Conservation (phyloP, 345 rosid genomes). For the Physaria fendleri region DNA sequence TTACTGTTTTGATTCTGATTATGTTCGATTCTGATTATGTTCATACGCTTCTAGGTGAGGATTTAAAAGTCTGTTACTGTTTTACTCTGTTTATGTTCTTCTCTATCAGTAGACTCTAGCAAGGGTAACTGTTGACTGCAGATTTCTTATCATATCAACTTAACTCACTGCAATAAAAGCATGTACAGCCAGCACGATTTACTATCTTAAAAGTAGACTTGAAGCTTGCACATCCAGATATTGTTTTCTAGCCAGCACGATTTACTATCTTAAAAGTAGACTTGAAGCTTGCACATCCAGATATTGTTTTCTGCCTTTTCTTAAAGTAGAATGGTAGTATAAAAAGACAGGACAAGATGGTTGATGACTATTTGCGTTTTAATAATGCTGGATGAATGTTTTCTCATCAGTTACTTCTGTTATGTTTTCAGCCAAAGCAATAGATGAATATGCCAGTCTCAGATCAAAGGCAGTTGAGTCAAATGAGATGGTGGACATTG, state of each 20-base stretch:
- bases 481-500: constrained; percentile 55
- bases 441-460: constrained; percentile 93
- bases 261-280: background rate
- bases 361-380: constrained; percentile 1
- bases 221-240: constrained; percentile 1
- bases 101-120: background rate
- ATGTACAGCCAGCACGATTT: background rate
- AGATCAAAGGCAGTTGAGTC: constrained; percentile 72
- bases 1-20: too few species aligned
- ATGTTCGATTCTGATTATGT: constrained; percentile 91
- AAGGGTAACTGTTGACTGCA: background rate
- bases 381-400: background rate
- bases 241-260: background rate
- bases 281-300: background rate
- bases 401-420: constrained; percentile 6
- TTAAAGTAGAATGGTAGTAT: background rate
- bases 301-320: background rate
- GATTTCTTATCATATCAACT: background rate
- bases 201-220: background rate
- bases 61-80: background rate
- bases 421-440: constrained; percentile 73
- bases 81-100: background rate
- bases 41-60: constrained; percentile 89
- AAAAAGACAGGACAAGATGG: background rate
- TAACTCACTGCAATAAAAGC: background rate